These are phyloP conservation scores for Wickerhamomyces rabaulensis DNA, from an alignment of 805 yeast genomes.

Conservation along the genomic window DNA sequence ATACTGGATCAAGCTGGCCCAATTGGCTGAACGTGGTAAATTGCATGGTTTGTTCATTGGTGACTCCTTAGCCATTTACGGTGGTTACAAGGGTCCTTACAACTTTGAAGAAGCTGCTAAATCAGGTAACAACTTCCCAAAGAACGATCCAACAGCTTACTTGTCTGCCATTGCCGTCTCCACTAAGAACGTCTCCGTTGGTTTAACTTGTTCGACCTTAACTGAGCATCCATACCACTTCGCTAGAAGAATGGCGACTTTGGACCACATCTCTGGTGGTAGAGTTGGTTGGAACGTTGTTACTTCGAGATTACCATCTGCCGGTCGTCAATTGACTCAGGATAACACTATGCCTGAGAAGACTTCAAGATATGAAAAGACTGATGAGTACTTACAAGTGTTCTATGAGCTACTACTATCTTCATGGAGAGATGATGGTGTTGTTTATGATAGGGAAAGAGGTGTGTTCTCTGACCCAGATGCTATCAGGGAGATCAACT, in stretches of 20 bases:
- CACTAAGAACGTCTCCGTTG: slow-evolving; percentile 36
- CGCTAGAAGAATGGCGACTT: slow-evolving; percentile 40
- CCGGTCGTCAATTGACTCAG: slow-evolving; percentile 37
- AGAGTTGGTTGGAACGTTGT: slow-evolving; percentile 48
- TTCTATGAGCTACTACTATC: slow-evolving; percentile 36
- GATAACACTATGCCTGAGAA: slow-evolving; percentile 35
- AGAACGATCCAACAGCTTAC: slow-evolving; percentile 34
- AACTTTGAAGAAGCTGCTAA: slow-evolving; percentile 32
- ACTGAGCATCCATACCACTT: slow-evolving; percentile 42
- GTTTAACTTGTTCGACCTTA: slow-evolving; percentile 40
- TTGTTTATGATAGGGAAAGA: slow-evolving; percentile 21
- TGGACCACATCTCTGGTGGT: slow-evolving; percentile 42
- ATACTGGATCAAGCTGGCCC: slow-evolving; percentile 37
- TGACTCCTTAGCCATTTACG: slow-evolving; percentile 36
- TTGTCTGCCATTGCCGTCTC: slow-evolving; percentile 38
- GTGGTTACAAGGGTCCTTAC: slow-evolving; percentile 36
- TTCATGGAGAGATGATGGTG: slow-evolving; percentile 42
- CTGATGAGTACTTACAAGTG: slow-evolving; percentile 41
- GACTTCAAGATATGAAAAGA: slow-evolving; percentile 36
- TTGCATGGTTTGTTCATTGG: slow-evolving; percentile 36
- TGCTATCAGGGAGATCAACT: slow-evolving; percentile 37
- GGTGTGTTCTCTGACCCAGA: slow-evolving; percentile 36
- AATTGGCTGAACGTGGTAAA: slow-evolving; percentile 35
- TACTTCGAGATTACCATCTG: slow-evolving; percentile 37
- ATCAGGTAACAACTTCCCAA: slow-evolving; percentile 30